These are phyloP conservation scores for Cucumis melo DNA, from an alignment of 306 rosid species.

Conservation along the genomic window DNA sequence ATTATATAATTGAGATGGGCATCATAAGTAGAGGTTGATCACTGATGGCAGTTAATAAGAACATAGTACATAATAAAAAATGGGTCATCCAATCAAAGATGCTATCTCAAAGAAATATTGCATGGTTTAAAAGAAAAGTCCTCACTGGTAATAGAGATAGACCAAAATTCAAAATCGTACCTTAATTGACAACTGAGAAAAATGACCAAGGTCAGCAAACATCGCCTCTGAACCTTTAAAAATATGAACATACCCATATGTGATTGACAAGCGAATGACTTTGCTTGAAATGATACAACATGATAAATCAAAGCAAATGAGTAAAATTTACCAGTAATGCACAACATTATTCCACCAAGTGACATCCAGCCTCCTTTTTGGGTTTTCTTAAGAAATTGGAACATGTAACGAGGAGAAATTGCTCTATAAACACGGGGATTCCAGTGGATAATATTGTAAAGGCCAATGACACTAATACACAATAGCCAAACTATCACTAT, in stretches of 20 bases:
- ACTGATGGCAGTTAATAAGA: not conserved
- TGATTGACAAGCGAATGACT: slow-evolving; percentile 3
- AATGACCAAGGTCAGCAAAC: slow-evolving; percentile 99
- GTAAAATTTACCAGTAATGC: slow-evolving; percentile 55
- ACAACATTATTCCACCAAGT: slow-evolving; percentile 84
- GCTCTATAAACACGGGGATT: slow-evolving; percentile 55
- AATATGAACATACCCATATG: not conserved
- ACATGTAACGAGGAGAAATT: slow-evolving; percentile 70
- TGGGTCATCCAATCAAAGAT: not conserved
- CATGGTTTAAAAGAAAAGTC: not conserved
- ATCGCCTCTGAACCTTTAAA: slow-evolving; percentile 86
- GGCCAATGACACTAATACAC: slow-evolving; percentile 72
- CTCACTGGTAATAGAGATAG: not conserved
- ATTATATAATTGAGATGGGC: no score
- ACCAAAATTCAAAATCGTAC: slow-evolving; percentile 17
- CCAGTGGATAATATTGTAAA: slow-evolving; percentile 73
- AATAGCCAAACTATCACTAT: slow-evolving; percentile 71
- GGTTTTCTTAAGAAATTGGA: slow-evolving; percentile 47
- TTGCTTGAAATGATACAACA: slow-evolving; percentile 7
- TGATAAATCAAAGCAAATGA: slow-evolving; percentile 15
- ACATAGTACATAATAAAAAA: not conserved
- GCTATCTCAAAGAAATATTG: not conserved
- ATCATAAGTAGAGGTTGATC: not conserved
- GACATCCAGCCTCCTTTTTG: slow-evolving; percentile 75
- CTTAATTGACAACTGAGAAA: slow-evolving; percentile 80